Evolutionary conservation across 805 yeast genomes (phyloP), one percentile per base, ranked within the genome.

Genomic region (Brettanomyces nanus): DNA sequence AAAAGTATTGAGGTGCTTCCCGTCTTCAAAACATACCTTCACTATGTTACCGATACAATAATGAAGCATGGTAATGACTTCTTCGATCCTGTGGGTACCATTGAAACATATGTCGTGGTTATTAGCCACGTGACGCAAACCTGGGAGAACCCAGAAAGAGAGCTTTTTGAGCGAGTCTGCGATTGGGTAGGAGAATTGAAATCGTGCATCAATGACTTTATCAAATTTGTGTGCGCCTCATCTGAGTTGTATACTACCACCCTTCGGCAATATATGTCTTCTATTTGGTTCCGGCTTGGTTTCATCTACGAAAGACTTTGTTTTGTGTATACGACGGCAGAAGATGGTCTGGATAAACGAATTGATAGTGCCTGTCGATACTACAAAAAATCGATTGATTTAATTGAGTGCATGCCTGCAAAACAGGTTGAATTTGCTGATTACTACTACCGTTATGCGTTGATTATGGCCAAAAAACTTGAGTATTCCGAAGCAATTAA

Each of bases 361-460:
- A 19, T 49, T 17, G 19, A 18, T 5, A 27, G 26, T 13, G 38
- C 49, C 1, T 29, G 31, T 22, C 9, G 15, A 6, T 43, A 31
- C 26, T 43, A 46, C 14, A 31, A 37, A 14, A 41, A 41, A 5
- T 39, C 54, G 2, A 35, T 44, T 19, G 38, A 41, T 11, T 30
- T 41, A 7, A n/a, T 37, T 1, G 33, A 38, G 6, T 35, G 43
- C 9, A 34, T 57, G 19, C 40, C 47, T 5, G 21, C 42, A 7
- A 43, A 27, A 13, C 49, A 11, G 40, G 43, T 17, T 3, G 27
- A 22, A 7, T 39, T 37, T 52, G 39, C 54, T 44, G 11, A 53
- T 45, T 46, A 55, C 58, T 37, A 51, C 28, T 70, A 62, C 51
- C 66, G 68, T 38, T 77, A 74, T 50, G 72, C 80, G 1, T 63